Percentiles rank a stretch among this genome's conserved stretches.
These are phyloP conservation scores for Lentinula aciculospora DNA, from an alignment of 768 basidiomycete genomes.

Conservation along the genomic window DNA sequence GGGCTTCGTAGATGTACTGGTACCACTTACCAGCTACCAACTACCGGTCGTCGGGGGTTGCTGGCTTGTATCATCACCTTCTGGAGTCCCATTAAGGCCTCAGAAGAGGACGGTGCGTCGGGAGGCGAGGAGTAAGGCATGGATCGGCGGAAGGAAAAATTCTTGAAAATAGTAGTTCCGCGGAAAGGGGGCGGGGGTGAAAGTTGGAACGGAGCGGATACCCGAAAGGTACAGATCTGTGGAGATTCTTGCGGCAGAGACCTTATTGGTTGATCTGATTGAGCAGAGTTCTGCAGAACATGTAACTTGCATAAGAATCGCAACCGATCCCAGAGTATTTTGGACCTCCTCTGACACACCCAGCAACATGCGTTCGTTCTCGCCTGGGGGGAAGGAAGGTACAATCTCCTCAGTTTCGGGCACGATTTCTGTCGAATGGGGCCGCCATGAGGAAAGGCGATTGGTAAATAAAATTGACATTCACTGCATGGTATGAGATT, in stretches of 20 bases:
- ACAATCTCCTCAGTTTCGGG: neutral
- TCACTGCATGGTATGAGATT: constrained; percentile 10
- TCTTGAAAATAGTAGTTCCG: too few species aligned
- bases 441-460: constrained; percentile 7
- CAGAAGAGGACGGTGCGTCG: neutral
- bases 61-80: constrained; percentile 9
- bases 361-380: neutral
- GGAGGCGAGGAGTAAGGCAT: constrained; percentile 6
- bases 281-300: neutral
- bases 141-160: neutral
- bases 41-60: constrained; percentile 9
- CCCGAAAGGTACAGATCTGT: neutral
- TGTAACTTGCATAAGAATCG: neutral
- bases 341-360: neutral
- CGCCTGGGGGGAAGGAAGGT: neutral
- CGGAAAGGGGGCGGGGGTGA: neutral
- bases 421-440: constrained; percentile 4
- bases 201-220: neutral
- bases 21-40: constrained; percentile 5
- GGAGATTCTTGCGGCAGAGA: neutral
- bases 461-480: constrained; percentile 12
- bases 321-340: neutral
- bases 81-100: constrained; percentile 8
- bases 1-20: neutral
- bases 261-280: neutral